Evolutionary conservation across 148 eudicot genomes (phyloP).

Genomic region (Salicornia ramosissima): DNA sequence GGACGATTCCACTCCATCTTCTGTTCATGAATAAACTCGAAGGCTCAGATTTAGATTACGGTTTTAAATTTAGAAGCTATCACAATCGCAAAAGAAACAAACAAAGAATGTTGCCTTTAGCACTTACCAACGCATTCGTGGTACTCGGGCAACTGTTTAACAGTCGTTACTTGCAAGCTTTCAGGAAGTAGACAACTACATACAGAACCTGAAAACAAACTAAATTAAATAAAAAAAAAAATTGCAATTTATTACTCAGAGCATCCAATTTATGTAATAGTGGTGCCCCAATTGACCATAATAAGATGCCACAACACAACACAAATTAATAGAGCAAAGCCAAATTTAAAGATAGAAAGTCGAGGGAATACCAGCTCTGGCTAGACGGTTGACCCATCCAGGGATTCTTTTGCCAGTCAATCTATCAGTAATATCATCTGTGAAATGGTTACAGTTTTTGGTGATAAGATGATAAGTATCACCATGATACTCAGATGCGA

Average conservation of each 20-base stretch:
- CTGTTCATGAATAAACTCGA: constrained; percentile 15
- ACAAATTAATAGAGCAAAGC: background rate
- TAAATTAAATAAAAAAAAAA: background rate
- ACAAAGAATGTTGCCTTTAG: background rate
- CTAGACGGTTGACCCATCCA: constrained; percentile 89
- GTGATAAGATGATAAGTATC: constrained; percentile 79
- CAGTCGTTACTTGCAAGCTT: constrained; percentile 74
- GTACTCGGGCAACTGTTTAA: constrained; percentile 69
- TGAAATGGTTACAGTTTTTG: constrained; percentile 86
- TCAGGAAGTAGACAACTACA: constrained; percentile 90
- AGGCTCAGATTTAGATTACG: background rate
- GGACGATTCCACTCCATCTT: constrained; percentile 46
- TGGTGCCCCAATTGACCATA: no score
- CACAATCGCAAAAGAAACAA: background rate
- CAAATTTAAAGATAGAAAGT: constrained; percentile 1
- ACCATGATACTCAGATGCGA: constrained; percentile 79
- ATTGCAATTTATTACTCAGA: background rate
- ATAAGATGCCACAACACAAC: background rate
- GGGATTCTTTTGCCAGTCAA: constrained; percentile 70
- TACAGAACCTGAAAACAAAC: constrained; percentile 49
- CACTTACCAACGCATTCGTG: constrained; percentile 45
- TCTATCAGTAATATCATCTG: constrained; percentile 57
- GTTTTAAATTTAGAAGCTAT: background rate
- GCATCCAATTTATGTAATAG: background rate
- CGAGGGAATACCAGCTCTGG: constrained; percentile 52